Conservation (phyloP, 768 basidiomycete genomes). For the Rhodotorula taiwanensis region DNA sequence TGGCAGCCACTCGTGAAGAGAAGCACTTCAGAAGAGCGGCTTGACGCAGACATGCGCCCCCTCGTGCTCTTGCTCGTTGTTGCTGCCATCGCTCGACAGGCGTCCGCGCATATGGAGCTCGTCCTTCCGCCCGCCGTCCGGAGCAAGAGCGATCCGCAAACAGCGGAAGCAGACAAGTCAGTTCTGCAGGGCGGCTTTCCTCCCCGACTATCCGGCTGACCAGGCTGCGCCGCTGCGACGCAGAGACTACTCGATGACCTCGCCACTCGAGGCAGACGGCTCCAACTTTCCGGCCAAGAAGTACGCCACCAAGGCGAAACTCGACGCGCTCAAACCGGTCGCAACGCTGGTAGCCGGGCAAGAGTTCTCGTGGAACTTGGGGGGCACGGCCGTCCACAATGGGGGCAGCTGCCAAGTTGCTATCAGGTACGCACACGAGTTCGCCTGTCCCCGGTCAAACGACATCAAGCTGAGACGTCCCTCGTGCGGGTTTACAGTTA, state of each 20-base stretch:
- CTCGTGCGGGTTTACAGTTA: background rate
- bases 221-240: no score
- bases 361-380: conserved; percentile 17
- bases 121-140: conserved; percentile 6
- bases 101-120: conserved; percentile 5
- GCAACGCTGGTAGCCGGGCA: conserved; percentile 19
- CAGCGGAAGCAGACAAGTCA: conserved; percentile 8
- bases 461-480: no score
- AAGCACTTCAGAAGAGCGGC: no score
- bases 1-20: no score
- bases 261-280: conserved; percentile 6
- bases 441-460: no score
- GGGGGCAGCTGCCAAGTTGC: conserved; percentile 19
- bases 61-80: background rate
- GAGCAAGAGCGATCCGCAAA: conserved; percentile 10
- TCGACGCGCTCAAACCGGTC: background rate
- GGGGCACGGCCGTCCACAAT: conserved; percentile 19
- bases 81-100: background rate
- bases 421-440: conserved; percentile 6
- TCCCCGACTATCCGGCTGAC: no score
- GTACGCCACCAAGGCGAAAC: background rate
- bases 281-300: conserved; percentile 12
- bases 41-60: no score
- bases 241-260: conserved; percentile 27
- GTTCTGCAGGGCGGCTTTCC: no score